These are phyloP conservation scores for Venturia effusa DNA, from an alignment of 2,329 filamentous ascomycete genomes.

Conservation along the genomic window DNA sequence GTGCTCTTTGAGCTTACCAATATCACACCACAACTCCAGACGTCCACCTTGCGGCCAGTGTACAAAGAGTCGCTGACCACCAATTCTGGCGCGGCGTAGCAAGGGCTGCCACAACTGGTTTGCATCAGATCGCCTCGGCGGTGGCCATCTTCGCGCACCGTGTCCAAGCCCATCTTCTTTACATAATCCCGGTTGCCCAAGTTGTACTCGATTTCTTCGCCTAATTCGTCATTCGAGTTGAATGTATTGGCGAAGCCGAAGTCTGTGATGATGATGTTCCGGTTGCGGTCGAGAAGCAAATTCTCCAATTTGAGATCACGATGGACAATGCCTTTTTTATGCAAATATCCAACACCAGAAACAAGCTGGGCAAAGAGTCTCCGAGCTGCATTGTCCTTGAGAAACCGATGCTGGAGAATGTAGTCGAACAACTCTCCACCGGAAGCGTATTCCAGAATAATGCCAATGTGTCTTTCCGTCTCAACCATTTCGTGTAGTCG, in stretches of 20 bases:
- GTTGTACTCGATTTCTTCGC: slow-evolving; percentile 81
- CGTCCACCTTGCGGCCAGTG: slow-evolving; percentile 93
- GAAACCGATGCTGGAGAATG: slow-evolving; percentile 90
- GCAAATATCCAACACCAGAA: slow-evolving; percentile 91
- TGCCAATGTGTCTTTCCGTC: slow-evolving; percentile 92
- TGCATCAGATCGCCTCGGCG: slow-evolving; percentile 95
- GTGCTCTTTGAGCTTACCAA: slow-evolving; percentile 51
- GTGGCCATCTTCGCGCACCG: slow-evolving; percentile 60
- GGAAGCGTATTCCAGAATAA: slow-evolving; percentile 96
- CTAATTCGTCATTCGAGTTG: slow-evolving; percentile 75
- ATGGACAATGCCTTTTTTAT: slow-evolving; percentile 98
- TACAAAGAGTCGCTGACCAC: slow-evolving; percentile 97
- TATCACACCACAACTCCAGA: slow-evolving; percentile 99
- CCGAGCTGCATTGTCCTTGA: slow-evolving; percentile 86
- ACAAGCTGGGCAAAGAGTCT: slow-evolving; percentile 90
- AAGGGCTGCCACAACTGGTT: slow-evolving; percentile 95
- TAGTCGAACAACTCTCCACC: slow-evolving; percentile 97
- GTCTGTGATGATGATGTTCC: slow-evolving; percentile 99
- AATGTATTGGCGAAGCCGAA: slow-evolving; percentile 99
- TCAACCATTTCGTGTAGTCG: slow-evolving; percentile 97
- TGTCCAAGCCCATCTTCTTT: slow-evolving; percentile 76
- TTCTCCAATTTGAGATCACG: slow-evolving; percentile 96
- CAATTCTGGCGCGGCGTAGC: slow-evolving; percentile 91
- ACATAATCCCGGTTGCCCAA: slow-evolving; percentile 81
- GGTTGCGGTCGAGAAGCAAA: slow-evolving; percentile 83